Evolutionary conservation across 139 green algal species (phyloP).

Genomic region (Deuterostichococcus epilithicus): DNA sequence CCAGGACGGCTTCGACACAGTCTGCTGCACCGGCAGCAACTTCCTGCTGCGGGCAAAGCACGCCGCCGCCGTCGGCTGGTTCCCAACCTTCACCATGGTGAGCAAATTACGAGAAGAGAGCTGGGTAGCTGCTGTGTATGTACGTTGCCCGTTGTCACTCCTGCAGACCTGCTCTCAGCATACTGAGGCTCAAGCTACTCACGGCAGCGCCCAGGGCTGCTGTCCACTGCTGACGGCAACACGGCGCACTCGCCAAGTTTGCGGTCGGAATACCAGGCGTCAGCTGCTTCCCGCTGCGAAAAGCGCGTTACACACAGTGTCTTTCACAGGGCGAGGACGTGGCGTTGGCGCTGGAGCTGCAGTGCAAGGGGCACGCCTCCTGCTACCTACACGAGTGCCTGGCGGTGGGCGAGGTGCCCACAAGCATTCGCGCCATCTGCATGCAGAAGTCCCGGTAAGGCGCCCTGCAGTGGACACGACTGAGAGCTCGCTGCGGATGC

Average conservation of each 20-base stretch:
- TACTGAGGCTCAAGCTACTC: too few relatives aligned
- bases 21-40: conserved; percentile 33
- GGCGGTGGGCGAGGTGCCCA: conserved; percentile 21
- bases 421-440: conserved; percentile 10
- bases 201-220: too few relatives aligned
- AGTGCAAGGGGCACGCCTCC: neutral
- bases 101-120: neutral
- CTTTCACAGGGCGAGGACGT: neutral
- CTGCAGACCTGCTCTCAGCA: too few relatives aligned
- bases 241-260: too few relatives aligned
- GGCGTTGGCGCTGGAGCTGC: conserved; percentile 1
- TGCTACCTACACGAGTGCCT: conserved; percentile 15
- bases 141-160: too few relatives aligned
- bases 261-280: too few relatives aligned
- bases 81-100: neutral
- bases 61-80: neutral
- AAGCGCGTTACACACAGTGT: neutral
- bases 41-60: conserved; percentile 10
- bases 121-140: too few relatives aligned
- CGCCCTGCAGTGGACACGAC: neutral
- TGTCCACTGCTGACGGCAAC: too few relatives aligned
- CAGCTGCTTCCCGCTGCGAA: too few relatives aligned
- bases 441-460: conserved; percentile 14
- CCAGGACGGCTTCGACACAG: conserved; percentile 12
- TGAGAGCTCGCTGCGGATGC: too few relatives aligned